Percentiles rank a stretch among this genome's conserved stretches.
phyloP scores from a whole-genome alignment of 495 filamentous ascomycete species.

The Penicillium subrubescens region DNA sequence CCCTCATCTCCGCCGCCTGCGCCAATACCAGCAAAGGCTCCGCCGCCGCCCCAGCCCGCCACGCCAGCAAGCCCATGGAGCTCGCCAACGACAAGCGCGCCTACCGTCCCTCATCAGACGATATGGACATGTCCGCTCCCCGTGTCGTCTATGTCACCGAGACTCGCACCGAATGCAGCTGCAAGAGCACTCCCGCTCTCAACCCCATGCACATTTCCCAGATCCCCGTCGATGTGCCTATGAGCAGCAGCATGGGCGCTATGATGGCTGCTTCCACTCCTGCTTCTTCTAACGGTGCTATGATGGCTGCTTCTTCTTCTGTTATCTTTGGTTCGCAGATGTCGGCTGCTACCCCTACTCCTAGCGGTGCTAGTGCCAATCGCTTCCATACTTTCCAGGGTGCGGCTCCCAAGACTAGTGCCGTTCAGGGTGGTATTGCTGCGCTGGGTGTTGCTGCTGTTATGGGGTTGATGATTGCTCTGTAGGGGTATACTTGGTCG shows the following conservation, averaged over 20 bases:
- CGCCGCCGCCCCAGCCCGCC: conserved; percentile 18
- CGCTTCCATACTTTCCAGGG: conserved; percentile 28
- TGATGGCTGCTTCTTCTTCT: conserved; percentile 22
- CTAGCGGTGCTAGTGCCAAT: conserved; percentile 25
- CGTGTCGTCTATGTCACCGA: conserved; percentile 29
- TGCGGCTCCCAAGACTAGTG: conserved; percentile 16
- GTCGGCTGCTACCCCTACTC: conserved; percentile 19
- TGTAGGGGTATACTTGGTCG: conserved; percentile 14
- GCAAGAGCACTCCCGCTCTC: conserved; percentile 17
- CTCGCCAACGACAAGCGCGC: conserved; percentile 24
- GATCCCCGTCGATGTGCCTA: conserved; percentile 28
- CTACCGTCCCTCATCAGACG: conserved; percentile 10
- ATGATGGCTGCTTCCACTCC: conserved; percentile 16
- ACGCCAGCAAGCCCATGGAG: conserved; percentile 29
- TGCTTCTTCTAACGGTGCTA: conserved; percentile 15
- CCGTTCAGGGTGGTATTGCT: conserved; percentile 21
- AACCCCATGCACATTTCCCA: conserved; percentile 23
- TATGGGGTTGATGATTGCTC: conserved; percentile 32
- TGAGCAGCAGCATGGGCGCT: conserved; percentile 18
- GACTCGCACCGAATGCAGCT: conserved; percentile 28
- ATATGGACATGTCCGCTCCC: neutral
- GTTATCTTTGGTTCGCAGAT: conserved; percentile 16
- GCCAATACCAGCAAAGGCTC: neutral
- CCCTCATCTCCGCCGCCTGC: conserved; percentile 16
- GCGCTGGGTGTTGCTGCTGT: conserved; percentile 25